Percentiles rank a stretch among this genome's conserved stretches.
phyloP scores from a whole-genome alignment of 116 monocot species.

The Thalassia testudinum region DNA sequence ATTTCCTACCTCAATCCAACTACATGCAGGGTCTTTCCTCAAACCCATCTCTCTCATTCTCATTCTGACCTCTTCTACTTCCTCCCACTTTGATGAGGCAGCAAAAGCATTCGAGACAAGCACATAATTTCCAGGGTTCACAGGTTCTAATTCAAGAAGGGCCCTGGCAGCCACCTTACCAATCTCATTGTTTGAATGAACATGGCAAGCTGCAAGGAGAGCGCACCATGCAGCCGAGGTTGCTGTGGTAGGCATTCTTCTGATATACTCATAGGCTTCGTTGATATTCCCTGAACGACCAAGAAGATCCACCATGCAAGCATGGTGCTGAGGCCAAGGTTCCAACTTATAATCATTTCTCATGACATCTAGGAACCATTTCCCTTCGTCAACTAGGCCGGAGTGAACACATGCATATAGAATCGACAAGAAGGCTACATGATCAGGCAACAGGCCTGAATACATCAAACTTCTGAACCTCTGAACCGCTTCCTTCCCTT shows the following conservation, averaged over 20 bases:
- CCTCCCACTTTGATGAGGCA: conserved; percentile 44
- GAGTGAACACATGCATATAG: conserved; percentile 92
- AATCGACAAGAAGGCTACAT: conserved; percentile 56
- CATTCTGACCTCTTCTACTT: conserved; percentile 31
- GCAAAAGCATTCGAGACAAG: conserved; percentile 67
- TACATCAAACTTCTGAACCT: conserved; percentile 38
- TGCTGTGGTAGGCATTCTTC: conserved; percentile 30
- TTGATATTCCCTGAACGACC: conserved; percentile 45
- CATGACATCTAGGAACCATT: conserved; percentile 41
- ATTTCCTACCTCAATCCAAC: conserved; percentile 61
- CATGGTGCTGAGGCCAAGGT: conserved; percentile 85
- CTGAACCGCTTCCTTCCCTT: conserved; percentile 43
- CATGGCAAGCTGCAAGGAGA: conserved; percentile 61
- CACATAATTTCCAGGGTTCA: conserved; percentile 71
- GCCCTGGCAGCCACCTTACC: conserved; percentile 43
- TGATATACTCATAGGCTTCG: conserved; percentile 63
- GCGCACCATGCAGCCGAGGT: conserved; percentile 63
- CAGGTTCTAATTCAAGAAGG: conserved; percentile 64
- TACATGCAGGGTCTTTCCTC: conserved; percentile 58
- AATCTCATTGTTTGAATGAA: conserved; percentile 30
- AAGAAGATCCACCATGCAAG: conserved; percentile 67
- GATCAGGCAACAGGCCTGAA: conserved; percentile 44
- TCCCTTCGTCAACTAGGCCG: conserved; percentile 43
- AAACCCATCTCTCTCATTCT: conserved; percentile 49
- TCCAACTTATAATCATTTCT: conserved; percentile 24